Evolutionary conservation across 306 rosid species (phyloP), one percentile per base, ranked within the genome.

Genomic region (Ceratonia siliqua): DNA sequence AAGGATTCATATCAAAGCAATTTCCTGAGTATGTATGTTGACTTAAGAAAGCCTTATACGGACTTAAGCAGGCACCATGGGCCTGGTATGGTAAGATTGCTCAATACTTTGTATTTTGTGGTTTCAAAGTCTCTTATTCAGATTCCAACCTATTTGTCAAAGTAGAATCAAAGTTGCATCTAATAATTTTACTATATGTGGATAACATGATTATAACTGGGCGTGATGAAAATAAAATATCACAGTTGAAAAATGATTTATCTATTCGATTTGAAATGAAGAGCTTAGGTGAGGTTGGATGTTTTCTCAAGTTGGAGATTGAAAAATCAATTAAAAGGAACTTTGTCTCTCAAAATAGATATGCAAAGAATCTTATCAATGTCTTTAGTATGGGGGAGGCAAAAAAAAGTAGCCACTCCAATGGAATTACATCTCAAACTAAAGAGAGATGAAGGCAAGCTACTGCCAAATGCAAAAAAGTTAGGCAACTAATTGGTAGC

Each of bases 71-170:
- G 53, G 45, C 67, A 8, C 58, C 67, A 1, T n/a, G 67, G 5
- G 65, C 74, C 8, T 70, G 50, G 48, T 70, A 8, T 50, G 49
- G 75, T 70, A 52, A 70, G 24, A 27, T 70, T 53, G 18, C 75
- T 70, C 63, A 70, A 70, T 52, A 49, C 25, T n/a, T 70, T 6
- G 35, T 9, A 49, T 70, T 70, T 35, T 70, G 63, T 70, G 75
- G 64, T 0, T 53, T 53, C 20, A 70, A 52, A 20, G 28, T 32
- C 17, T 70, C 15, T 0, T 2, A 67, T 67, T 10, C 72, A 21
- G 5, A 43, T 14, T 46, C 72, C 7, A 67, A 57, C 30, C 8
- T 70, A 27, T 70, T 69, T 33, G 2, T 45, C 2, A 68, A 68
- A 68, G 0, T 46, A n/a, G n/a, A 66, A 18, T 33, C 69, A 62